These are phyloP conservation scores for Harrya chromipes DNA, from an alignment of 768 basidiomycete species.

Conservation along the genomic window DNA sequence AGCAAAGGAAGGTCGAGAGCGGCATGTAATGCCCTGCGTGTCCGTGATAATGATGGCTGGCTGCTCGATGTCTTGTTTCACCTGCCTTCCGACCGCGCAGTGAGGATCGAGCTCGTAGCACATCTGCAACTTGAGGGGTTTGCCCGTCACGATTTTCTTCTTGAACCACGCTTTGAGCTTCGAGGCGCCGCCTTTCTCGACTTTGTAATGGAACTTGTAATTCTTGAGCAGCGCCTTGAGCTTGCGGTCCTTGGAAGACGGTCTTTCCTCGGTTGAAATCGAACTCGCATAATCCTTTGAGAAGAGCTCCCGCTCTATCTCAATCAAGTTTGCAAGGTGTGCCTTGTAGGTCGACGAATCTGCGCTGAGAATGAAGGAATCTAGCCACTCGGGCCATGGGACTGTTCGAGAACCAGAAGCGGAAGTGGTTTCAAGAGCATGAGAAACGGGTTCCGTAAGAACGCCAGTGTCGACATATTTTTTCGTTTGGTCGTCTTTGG, in stretches of 20 bases:
- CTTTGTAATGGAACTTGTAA: slow-evolving; percentile 36
- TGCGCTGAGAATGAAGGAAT: slow-evolving; percentile 33
- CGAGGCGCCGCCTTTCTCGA: slow-evolving; percentile 38
- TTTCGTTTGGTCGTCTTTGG: slow-evolving; percentile 19
- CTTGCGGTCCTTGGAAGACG: slow-evolving; percentile 33
- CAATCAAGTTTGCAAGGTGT: slow-evolving; percentile 33
- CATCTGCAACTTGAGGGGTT: slow-evolving; percentile 37
- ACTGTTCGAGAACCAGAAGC: slow-evolving; percentile 27
- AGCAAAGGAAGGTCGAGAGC: slow-evolving; percentile 7
- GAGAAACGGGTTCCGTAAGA: slow-evolving; percentile 18
- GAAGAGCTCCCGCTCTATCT: slow-evolving; percentile 35
- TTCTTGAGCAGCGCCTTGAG: slow-evolving; percentile 43
- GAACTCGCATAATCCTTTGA: slow-evolving; percentile 19
- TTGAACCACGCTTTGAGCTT: slow-evolving; percentile 64
- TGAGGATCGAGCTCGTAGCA: slow-evolving; percentile 38
- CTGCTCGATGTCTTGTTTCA: slow-evolving; percentile 25
- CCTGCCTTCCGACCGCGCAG: slow-evolving; percentile 39
- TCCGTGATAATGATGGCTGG: slow-evolving; percentile 23
- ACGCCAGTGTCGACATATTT: slow-evolving; percentile 17
- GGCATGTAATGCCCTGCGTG: slow-evolving; percentile 20
- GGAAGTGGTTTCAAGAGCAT: slow-evolving; percentile 16
- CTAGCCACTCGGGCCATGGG: slow-evolving; percentile 42
- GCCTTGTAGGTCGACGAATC: slow-evolving; percentile 36
- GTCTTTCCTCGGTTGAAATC: slow-evolving; percentile 23
- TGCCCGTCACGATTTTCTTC: slow-evolving; percentile 48